Evolutionary conservation across 805 yeast genomes (phyloP).

Genomic region (Naumovozyma baii): DNA sequence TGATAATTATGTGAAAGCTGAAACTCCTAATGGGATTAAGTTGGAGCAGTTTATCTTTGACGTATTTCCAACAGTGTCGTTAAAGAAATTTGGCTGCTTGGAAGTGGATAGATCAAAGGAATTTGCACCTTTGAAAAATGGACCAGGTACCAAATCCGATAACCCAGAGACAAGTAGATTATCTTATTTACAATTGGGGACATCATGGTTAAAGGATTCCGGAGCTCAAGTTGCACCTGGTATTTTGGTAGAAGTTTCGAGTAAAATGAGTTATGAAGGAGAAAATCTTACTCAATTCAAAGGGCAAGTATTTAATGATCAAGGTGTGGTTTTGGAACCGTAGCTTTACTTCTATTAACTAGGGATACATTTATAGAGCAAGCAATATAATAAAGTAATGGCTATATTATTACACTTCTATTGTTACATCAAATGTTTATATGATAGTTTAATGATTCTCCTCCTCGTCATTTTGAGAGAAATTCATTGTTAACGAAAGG

Average conservation of each 20-base stretch:
- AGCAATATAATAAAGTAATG: no score
- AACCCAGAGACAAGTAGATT: slow-evolving; percentile 72
- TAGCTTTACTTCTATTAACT: no score
- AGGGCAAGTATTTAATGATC: slow-evolving; percentile 34
- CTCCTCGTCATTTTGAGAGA: background rate
- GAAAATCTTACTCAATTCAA: slow-evolving; percentile 54
- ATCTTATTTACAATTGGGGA: slow-evolving; percentile 56
- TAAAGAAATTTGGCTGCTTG: slow-evolving; percentile 73
- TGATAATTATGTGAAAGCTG: slow-evolving; percentile 47
- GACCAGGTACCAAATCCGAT: slow-evolving; percentile 71
- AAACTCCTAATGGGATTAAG: slow-evolving; percentile 79
- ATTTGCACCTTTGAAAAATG: slow-evolving; percentile 91
- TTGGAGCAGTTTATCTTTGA: slow-evolving; percentile 96
- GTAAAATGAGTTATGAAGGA: slow-evolving; percentile 64
- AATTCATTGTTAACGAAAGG: background rate
- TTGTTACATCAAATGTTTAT: no score
- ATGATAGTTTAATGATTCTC: background rate
- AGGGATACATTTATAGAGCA: no score
- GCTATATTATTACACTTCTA: no score
- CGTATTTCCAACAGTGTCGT: slow-evolving; percentile 71
- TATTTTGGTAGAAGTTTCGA: slow-evolving; percentile 64
- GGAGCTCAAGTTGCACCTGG: slow-evolving; percentile 54
- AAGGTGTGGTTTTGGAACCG: slow-evolving; percentile 19
- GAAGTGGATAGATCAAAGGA: slow-evolving; percentile 83
- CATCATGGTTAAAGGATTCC: slow-evolving; percentile 58